Evolutionary conservation across 2,329 filamentous ascomycete species (phyloP).

Genomic region (Aureobasidium sp.): DNA sequence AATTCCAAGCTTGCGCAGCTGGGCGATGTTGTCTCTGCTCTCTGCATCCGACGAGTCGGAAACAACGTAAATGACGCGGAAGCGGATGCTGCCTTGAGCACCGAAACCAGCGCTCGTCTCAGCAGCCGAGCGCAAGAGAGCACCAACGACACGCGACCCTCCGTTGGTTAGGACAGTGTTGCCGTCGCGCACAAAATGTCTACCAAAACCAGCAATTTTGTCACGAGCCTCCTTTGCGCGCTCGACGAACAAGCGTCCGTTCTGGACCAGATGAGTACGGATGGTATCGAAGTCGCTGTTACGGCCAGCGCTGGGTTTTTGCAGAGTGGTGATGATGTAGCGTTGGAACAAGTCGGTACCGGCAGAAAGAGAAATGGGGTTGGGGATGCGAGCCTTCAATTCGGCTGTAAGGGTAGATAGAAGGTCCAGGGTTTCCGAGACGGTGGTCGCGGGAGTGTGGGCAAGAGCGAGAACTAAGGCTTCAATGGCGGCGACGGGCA

Average conservation of each 20-base stretch:
- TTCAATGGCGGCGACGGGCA: constrained; percentile 92
- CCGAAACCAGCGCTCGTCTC: constrained; percentile 44
- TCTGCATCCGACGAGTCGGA: constrained; percentile 43
- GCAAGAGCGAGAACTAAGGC: constrained; percentile 81
- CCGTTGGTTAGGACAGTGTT: constrained; percentile 85
- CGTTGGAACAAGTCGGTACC: constrained; percentile 94
- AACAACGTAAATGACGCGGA: constrained; percentile 70
- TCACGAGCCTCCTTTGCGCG: constrained; percentile 79
- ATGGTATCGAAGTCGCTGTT: constrained; percentile 74
- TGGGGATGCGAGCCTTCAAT: constrained; percentile 71
- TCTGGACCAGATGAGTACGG: constrained; percentile 73
- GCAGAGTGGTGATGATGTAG: constrained; percentile 72
- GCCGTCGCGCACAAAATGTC: constrained; percentile 70
- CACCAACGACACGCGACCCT: constrained; percentile 74
- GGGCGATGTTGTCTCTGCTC: constrained; percentile 61
- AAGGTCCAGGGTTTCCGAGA: constrained; percentile 87
- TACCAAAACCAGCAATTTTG: constrained; percentile 72
- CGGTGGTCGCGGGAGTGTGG: constrained; percentile 71
- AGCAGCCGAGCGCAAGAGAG: constrained; percentile 66
- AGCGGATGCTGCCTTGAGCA: constrained; percentile 55
- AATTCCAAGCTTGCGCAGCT: constrained; percentile 66
- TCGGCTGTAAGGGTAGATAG: constrained; percentile 69
- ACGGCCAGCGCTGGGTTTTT: constrained; percentile 39
- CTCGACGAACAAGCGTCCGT: constrained; percentile 78
- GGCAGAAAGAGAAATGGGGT: constrained; percentile 85